Percentiles rank a stretch among this genome's conserved stretches.
These are phyloP conservation scores for Aureobasidium zeae DNA, from an alignment of 2,329 filamentous ascomycete genomes.

Conservation along the genomic window DNA sequence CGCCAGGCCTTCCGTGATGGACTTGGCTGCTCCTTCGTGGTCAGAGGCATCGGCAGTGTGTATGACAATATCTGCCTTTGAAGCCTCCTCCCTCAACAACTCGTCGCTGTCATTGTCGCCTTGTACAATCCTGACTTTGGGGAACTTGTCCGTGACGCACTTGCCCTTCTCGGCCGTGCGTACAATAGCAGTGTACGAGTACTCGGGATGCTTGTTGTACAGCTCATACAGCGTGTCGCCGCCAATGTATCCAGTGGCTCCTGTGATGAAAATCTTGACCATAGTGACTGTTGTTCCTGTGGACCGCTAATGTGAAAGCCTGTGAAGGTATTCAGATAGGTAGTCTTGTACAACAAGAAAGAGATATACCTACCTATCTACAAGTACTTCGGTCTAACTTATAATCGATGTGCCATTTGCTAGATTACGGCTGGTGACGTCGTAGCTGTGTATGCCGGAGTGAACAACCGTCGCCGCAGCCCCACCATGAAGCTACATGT, in stretches of 20 bases:
- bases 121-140: slow-evolving; percentile 43
- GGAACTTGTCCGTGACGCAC: slow-evolving; percentile 37
- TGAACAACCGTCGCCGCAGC: no score
- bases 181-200: slow-evolving; percentile 41
- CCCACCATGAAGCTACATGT: no score
- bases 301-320: neutral
- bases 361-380: no score
- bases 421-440: no score
- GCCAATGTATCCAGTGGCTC: slow-evolving; percentile 34
- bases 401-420: no score
- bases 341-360: no score
- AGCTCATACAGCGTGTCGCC: slow-evolving; percentile 38
- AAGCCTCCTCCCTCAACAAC: slow-evolving; percentile 37
- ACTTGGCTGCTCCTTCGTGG: slow-evolving; percentile 36
- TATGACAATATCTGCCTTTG: slow-evolving; percentile 43
- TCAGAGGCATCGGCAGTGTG: slow-evolving; percentile 38
- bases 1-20: slow-evolving; percentile 44
- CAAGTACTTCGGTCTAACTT: no score
- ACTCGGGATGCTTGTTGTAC: slow-evolving; percentile 39
- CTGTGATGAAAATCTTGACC: slow-evolving; percentile 18
- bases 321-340: neutral
- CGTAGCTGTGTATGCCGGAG: no score
- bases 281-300: neutral
- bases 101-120: slow-evolving; percentile 40
- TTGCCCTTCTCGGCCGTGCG: slow-evolving; percentile 42